A percentile compares a stretch with the other conserved stretches of the same genome.
Conservation (phyloP, 805 yeast species). For the Candida wancherniae region DNA sequence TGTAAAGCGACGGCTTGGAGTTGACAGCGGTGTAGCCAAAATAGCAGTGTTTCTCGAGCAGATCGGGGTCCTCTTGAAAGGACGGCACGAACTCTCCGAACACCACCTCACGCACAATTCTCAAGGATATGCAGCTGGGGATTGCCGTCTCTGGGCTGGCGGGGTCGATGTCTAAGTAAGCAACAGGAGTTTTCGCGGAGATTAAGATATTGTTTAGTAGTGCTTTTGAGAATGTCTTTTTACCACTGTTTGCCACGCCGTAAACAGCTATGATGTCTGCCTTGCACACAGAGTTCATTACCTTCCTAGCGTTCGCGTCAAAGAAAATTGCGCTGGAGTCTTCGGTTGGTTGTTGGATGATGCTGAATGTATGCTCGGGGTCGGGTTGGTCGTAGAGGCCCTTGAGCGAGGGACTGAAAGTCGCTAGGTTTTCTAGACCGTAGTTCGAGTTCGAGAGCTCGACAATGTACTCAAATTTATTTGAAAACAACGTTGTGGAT, state of each 20-base stretch:
- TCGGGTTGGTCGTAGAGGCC: conserved; percentile 20
- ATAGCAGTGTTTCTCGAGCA: conserved; percentile 26
- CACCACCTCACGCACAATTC: conserved; percentile 25
- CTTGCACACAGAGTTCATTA: conserved; percentile 5
- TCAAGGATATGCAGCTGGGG: conserved; percentile 67
- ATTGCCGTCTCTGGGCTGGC: conserved; percentile 78
- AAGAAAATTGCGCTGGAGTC: conserved; percentile 5
- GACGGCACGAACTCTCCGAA: conserved; percentile 26
- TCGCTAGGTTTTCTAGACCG: conserved; percentile 44
- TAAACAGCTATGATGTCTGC: conserved; percentile 37
- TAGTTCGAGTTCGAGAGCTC: conserved; percentile 32
- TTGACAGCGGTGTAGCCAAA: conserved; percentile 69
- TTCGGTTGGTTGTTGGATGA: conserved; percentile 2
- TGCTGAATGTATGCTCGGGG: conserved; percentile 10
- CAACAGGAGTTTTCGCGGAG: conserved; percentile 26
- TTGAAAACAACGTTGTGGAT: conserved; percentile 17
- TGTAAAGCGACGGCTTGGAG: conserved; percentile 56
- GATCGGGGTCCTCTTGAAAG: conserved; percentile 6
- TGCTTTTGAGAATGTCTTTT: conserved; percentile 62
- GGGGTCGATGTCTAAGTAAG: conserved; percentile 76
- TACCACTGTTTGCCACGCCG: conserved; percentile 77
- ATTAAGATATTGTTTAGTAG: conserved; percentile 46
- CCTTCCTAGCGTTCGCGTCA: conserved; percentile 4
- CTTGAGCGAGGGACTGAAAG: conserved; percentile 42
- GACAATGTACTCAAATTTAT: conserved; percentile 39